phyloP scores from a whole-genome alignment of 192 early-diverging fungal species.

The Podila epicladia region DNA sequence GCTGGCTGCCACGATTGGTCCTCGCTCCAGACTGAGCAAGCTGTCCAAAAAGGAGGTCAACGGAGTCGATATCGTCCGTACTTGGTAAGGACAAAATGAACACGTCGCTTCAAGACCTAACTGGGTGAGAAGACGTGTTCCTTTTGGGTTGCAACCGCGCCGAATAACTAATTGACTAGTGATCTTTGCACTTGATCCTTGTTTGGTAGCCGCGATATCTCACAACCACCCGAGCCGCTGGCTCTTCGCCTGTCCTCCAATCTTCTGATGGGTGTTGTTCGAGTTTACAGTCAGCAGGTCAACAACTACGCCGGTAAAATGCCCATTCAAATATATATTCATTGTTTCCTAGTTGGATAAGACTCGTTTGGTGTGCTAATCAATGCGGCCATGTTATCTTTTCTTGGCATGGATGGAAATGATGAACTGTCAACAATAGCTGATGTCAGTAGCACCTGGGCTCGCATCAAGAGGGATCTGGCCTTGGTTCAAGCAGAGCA shows the following conservation, averaged over 20 bases:
- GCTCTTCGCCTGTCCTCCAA: constrained; percentile 67
- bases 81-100: constrained; percentile 45
- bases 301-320: constrained; percentile 61
- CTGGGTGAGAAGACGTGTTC: not conserved
- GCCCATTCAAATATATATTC: not conserved
- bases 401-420: not conserved
- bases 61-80: constrained; percentile 59
- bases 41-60: constrained; percentile 66
- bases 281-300: constrained; percentile 65
- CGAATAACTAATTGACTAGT: not conserved
- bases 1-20: constrained; percentile 63
- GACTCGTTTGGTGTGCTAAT: not conserved
- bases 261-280: constrained; percentile 64
- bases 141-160: not conserved
- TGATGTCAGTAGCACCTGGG: constrained; percentile 57
- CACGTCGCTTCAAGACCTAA: not conserved
- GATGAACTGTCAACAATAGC: constrained; percentile 13
- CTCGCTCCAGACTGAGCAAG: constrained; percentile 59
- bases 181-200: not conserved
- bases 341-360: not conserved
- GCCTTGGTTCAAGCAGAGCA: constrained; percentile 21
- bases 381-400: not conserved
- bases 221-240: constrained; percentile 62
- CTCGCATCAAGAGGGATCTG: constrained; percentile 38
- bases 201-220: constrained; percentile 21